Base-by-base conservation (phyloP, 1,284 basidiomycete species). In the Marasmius oreades region DNA sequence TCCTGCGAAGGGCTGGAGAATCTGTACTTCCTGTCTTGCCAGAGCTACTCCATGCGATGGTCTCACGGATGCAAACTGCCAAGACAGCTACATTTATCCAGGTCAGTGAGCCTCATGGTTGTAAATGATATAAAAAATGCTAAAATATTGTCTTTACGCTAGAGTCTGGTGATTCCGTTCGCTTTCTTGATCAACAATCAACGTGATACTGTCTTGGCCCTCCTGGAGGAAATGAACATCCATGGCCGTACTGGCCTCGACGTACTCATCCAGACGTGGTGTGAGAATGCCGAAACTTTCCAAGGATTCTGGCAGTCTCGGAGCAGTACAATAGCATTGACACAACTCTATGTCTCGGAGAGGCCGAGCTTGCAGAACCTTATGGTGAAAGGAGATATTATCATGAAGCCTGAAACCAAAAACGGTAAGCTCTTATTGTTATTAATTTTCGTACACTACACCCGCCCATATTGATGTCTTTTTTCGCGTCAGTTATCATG, bases 231-330 rank as follows among this genome's bases (percentile, higher is more conserved):
- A 5, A 86, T 84, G 60, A 72, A 70, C 6, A 68, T 85, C 28
- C 72, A 85, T 54, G 81, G 80, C 12, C 78, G 81, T 16, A 80
- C 78, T 8, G 85, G 85, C 0, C 80, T 98, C 14, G 86, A 93
- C 61, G 81, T 97, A 44, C 78, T 99, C 22, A 79, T 96, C 39
- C 81, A 87, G 56, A 88, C 89, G 1, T 98, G 96, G 96, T 92
- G 90, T 66, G 95, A 98, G 67, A 94, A 93, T 64, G 88, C 90
- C 24, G 92, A 93, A 70, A 93, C 91, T 6, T 91, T 98, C 78
- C 92, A 94, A 67, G 95, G 96, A 34, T 93, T 90, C 71, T 98
- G 95, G 94, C 88, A 92, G 20, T 85, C 86, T 14, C 84, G 92
- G 34, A 81, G 95, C 66, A 93, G 92, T 69, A 88, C 85, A 22